A percentile compares a stretch with the other conserved stretches of the same genome.
phyloP scores from a whole-genome alignment of 2,329 filamentous ascomycete species.

The Chaetomiaceae sp. region DNA sequence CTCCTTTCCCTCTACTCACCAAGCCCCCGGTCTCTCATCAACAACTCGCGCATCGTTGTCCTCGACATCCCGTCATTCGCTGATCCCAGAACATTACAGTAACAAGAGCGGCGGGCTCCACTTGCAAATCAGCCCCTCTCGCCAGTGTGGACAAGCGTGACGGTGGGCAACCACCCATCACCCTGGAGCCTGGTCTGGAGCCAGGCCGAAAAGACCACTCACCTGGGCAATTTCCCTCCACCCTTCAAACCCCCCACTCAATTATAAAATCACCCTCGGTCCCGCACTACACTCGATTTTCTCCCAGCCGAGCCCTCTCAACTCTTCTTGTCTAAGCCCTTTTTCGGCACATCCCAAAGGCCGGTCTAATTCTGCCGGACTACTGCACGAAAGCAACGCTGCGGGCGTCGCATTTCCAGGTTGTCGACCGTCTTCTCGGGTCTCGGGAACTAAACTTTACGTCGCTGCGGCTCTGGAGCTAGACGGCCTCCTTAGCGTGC shows the following conservation, averaged over 20 bases:
- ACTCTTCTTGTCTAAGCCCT: neutral
- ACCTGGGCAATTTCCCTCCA: constrained; percentile 13
- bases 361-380: constrained; percentile 1
- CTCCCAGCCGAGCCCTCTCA: constrained; percentile 20
- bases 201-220: neutral
- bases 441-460: constrained; percentile 15
- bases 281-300: constrained; percentile 28
- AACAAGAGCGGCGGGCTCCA: constrained; percentile 12
- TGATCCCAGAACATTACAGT: neutral
- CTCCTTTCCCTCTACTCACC: neutral
- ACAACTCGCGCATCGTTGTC: neutral
- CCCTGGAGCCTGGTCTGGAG: constrained; percentile 7
- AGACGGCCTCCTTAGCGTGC: constrained; percentile 16
- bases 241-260: constrained; percentile 11
- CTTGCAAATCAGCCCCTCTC: constrained; percentile 17
- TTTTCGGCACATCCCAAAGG: neutral
- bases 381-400: constrained; percentile 8
- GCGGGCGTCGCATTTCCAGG: constrained; percentile 5
- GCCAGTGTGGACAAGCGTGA: constrained; percentile 10
- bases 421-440: constrained; percentile 3
- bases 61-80: neutral
- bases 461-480: constrained; percentile 18
- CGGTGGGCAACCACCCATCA: constrained; percentile 7
- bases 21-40: neutral
- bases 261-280: constrained; percentile 27